phyloP scores from a whole-genome alignment of 2,329 filamentous ascomycete genomes.

The Penicillium sp. region DNA sequence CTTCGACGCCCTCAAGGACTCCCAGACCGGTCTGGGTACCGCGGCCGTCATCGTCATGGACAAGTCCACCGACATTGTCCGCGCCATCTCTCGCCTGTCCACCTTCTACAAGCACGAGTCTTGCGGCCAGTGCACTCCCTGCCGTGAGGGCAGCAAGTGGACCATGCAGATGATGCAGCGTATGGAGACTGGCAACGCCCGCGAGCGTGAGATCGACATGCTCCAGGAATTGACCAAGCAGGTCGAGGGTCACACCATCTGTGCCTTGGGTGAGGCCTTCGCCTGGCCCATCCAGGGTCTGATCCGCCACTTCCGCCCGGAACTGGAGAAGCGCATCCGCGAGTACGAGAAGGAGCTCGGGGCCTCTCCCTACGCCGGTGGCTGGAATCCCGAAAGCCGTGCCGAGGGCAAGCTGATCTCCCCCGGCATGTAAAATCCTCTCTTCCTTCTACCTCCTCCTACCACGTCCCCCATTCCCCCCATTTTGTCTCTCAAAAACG shows the following conservation, averaged over 20 bases:
- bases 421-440: constrained; percentile 75
- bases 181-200: constrained; percentile 86
- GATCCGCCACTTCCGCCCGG: constrained; percentile 95
- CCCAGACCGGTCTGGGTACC: constrained; percentile 93
- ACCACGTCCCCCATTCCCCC: constrained; percentile 5
- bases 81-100: constrained; percentile 85
- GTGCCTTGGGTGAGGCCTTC: constrained; percentile 94
- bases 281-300: constrained; percentile 98
- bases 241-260: constrained; percentile 98
- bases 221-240: constrained; percentile 98
- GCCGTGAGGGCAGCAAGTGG: constrained; percentile 98
- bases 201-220: constrained; percentile 96
- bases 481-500: constrained; percentile 15
- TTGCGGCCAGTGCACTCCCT: constrained; percentile 98
- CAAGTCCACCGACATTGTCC: constrained; percentile 93
- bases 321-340: constrained; percentile 87
- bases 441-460: constrained; percentile 1
- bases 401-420: constrained; percentile 80
- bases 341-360: constrained; percentile 72
- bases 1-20: constrained; percentile 97
- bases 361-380: constrained; percentile 75
- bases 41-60: constrained; percentile 99
- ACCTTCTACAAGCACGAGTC: constrained; percentile 99
- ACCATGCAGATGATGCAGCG: constrained; percentile 98
- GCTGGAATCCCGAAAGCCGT: constrained; percentile 74